phyloP scores from a whole-genome alignment of 108 stramenopile species.

The Nitzschia sp. region DNA sequence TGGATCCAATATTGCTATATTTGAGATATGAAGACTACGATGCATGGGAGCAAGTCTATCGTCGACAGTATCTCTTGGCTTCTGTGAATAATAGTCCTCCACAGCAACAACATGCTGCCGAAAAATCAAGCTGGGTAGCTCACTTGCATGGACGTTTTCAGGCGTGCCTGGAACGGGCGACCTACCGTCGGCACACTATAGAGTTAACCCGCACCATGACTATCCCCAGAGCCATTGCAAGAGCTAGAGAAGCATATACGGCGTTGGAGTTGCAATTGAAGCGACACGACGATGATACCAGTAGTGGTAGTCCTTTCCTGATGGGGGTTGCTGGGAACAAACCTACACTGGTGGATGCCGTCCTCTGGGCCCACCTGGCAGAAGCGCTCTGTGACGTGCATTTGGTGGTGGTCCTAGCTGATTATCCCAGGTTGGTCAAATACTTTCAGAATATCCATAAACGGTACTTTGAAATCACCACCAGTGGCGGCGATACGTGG shows the following conservation, averaged over 20 bases:
- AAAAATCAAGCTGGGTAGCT: conserved; percentile 17
- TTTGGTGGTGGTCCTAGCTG: conserved; percentile 60
- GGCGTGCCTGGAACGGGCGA: conserved; percentile 47
- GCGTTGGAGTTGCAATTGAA: conserved; percentile 49
- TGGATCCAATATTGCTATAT: conserved; percentile 47
- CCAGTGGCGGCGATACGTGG: conserved; percentile 9
- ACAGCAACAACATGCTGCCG: no score
- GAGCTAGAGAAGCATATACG: conserved; percentile 49
- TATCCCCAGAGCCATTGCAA: conserved; percentile 42
- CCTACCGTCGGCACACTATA: conserved; percentile 31
- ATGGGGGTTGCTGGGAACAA: conserved; percentile 36
- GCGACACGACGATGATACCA: not conserved
- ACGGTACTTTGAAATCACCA: conserved; percentile 48
- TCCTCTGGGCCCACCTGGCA: conserved; percentile 71
- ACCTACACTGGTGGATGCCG: conserved; percentile 57
- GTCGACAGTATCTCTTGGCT: conserved; percentile 51
- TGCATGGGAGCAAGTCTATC: conserved; percentile 70
- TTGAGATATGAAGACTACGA: conserved; percentile 64
- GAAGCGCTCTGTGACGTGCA: conserved; percentile 73
- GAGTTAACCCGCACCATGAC: conserved; percentile 28
- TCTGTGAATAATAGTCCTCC: not conserved
- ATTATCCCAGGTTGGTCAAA: conserved; percentile 45
- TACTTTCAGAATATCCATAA: conserved; percentile 63
- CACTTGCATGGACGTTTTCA: conserved; percentile 53
- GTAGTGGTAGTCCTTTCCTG: conserved; percentile 36